Conservation (phyloP, 768 basidiomycete genomes). For the Dacryopinax spathularia region DNA sequence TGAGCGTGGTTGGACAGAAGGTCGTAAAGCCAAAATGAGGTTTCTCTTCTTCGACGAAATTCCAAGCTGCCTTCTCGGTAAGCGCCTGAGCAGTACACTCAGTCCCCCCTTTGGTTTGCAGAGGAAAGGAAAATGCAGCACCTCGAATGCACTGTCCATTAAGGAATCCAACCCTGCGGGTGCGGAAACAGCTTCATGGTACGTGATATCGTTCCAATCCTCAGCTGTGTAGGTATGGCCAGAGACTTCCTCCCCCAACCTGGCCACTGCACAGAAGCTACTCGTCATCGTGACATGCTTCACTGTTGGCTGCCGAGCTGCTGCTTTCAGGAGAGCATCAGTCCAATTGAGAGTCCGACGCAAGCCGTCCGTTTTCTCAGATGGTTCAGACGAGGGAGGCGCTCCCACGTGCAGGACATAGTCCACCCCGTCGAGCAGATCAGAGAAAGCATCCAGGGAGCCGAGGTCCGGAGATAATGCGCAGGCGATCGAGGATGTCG, state of each 20-base stretch:
- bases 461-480: slow-evolving; percentile 6
- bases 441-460: slow-evolving; percentile 5
- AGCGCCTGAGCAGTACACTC: neutral
- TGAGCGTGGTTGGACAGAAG: slow-evolving; percentile 9
- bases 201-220: slow-evolving; percentile 15
- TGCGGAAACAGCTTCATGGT: slow-evolving; percentile 7
- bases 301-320: slow-evolving; percentile 10
- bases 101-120: slow-evolving; percentile 11
- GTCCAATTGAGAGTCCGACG: slow-evolving; percentile 18
- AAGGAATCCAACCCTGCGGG: neutral
- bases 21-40: slow-evolving; percentile 14
- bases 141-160: neutral
- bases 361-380: slow-evolving; percentile 9
- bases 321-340: slow-evolving; percentile 11
- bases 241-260: neutral
- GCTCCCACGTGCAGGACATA: neutral
- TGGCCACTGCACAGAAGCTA: slow-evolving; percentile 16
- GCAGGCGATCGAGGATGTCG: neutral
- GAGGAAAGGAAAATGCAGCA: slow-evolving; percentile 1
- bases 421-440: neutral
- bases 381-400: neutral
- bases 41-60: slow-evolving; percentile 9
- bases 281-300: slow-evolving; percentile 19
- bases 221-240: slow-evolving; percentile 12
- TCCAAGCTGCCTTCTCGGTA: slow-evolving; percentile 15